phyloP scores from a whole-genome alignment of 2,329 filamentous ascomycete species.

The Falciphora oryzae region DNA sequence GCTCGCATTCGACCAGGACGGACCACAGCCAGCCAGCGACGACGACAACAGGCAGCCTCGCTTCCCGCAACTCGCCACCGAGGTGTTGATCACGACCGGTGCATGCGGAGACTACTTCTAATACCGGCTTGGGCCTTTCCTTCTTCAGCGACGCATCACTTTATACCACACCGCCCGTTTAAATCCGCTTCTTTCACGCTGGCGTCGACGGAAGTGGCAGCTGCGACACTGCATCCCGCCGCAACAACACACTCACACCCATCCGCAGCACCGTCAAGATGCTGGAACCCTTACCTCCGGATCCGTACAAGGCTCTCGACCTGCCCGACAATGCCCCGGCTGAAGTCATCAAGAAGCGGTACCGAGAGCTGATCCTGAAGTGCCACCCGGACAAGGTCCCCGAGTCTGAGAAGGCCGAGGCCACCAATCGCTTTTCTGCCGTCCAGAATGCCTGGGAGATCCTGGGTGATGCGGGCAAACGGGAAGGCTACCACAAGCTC shows the following conservation, averaged over 20 bases:
- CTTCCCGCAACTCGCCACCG: too few species aligned
- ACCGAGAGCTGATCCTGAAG: conserved; percentile 81
- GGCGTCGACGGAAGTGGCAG: conserved; percentile 8
- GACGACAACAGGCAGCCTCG: too few species aligned
- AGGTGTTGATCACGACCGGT: too few species aligned
- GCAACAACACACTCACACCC: background rate
- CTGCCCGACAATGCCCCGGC: conserved; percentile 66
- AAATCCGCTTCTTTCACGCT: conserved; percentile 7
- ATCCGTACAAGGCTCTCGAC: conserved; percentile 76
- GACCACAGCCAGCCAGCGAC: too few species aligned
- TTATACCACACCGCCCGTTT: too few species aligned
- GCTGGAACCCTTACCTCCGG: conserved; percentile 52
- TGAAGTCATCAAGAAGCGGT: conserved; percentile 67
- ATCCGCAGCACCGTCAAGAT: conserved; percentile 15
- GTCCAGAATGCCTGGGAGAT: conserved; percentile 10
- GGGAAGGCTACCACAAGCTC: conserved; percentile 8
- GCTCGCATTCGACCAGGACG: too few species aligned
- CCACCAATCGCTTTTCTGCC: conserved; percentile 4
- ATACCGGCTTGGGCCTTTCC: too few species aligned
- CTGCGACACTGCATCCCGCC: background rate
- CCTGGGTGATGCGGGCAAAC: conserved; percentile 3
- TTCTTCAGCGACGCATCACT: too few species aligned
- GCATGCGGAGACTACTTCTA: too few species aligned
- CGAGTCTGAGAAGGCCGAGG: conserved; percentile 7
- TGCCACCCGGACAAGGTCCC: conserved; percentile 77